Percentiles rank a stretch among this genome's conserved stretches.
phyloP scores from a whole-genome alignment of 2,329 filamentous ascomycete species.

The Cladosporium sp. region DNA sequence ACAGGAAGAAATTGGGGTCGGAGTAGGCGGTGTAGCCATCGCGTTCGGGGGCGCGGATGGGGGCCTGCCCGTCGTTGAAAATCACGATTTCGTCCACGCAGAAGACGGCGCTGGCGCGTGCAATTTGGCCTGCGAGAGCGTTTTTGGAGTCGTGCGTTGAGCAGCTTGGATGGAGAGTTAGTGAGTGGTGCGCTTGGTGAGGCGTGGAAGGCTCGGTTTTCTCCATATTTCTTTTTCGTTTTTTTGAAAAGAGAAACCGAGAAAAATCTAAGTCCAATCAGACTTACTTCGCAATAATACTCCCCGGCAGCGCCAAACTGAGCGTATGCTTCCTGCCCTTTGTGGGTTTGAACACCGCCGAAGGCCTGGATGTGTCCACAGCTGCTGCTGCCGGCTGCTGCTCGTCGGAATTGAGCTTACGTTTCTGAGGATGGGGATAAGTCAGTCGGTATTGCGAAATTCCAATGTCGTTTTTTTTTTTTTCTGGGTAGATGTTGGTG shows the following conservation, averaged over 20 bases:
- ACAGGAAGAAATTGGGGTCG: slow-evolving; percentile 75
- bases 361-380: slow-evolving; percentile 60
- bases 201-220: too few species aligned
- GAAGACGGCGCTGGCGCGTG: slow-evolving; percentile 77
- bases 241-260: neutral
- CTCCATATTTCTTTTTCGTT: neutral
- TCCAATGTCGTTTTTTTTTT: too few species aligned
- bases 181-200: neutral
- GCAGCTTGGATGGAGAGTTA: slow-evolving; percentile 47
- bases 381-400: neutral
- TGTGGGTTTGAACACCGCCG: slow-evolving; percentile 62
- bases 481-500: too few species aligned
- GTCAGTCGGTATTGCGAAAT: too few species aligned
- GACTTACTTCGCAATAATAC: slow-evolving; percentile 67
- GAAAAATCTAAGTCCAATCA: too few species aligned
- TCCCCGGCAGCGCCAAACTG: slow-evolving; percentile 73
- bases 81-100: slow-evolving; percentile 79
- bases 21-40: slow-evolving; percentile 61
- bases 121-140: slow-evolving; percentile 67
- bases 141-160: slow-evolving; percentile 72
- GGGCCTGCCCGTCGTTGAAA: slow-evolving; percentile 64
- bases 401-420: slow-evolving; percentile 5
- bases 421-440: too few species aligned
- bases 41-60: slow-evolving; percentile 31
- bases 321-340: slow-evolving; percentile 67